phyloP scores from a whole-genome alignment of 2,329 filamentous ascomycete species.

The Immersiporthe knoxdaviesiana region DNA sequence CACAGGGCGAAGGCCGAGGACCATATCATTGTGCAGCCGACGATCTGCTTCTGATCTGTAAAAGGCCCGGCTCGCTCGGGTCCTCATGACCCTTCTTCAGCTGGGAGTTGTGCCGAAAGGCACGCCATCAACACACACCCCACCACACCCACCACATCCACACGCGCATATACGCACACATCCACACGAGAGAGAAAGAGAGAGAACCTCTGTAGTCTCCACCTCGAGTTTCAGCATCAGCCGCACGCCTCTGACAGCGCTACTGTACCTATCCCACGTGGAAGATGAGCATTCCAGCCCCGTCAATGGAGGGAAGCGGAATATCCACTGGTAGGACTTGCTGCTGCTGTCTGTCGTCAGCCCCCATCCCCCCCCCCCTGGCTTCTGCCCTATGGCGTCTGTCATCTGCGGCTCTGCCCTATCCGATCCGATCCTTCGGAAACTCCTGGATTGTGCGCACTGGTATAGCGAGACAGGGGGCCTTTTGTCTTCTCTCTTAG shows the following conservation, averaged over 20 bases:
- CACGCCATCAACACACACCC: background rate
- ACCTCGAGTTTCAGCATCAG: constrained; percentile 12
- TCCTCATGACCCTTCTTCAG: background rate
- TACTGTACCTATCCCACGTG: constrained; percentile 4
- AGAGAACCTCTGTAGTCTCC: background rate
- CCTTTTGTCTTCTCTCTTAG: background rate
- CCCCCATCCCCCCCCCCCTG: too few relatives aligned
- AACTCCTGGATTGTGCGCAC: background rate
- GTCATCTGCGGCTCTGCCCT: constrained; percentile 6
- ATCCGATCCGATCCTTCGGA: background rate
- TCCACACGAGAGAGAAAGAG: background rate
- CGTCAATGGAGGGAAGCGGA: background rate
- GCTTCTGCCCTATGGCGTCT: background rate
- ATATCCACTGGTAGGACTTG: background rate
- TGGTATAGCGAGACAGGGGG: background rate
- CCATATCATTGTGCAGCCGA: background rate
- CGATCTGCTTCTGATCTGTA: background rate
- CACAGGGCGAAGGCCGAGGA: background rate
- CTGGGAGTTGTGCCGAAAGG: background rate
- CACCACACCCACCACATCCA: too few relatives aligned
- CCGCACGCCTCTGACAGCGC: constrained; percentile 12
- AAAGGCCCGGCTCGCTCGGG: background rate
- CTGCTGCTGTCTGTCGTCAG: background rate
- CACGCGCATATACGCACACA: background rate
- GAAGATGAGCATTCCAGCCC: constrained; percentile 8